Base-by-base conservation (phyloP, 495 filamentous ascomycete species). In the Umbilicaria muhlenbergii region DNA sequence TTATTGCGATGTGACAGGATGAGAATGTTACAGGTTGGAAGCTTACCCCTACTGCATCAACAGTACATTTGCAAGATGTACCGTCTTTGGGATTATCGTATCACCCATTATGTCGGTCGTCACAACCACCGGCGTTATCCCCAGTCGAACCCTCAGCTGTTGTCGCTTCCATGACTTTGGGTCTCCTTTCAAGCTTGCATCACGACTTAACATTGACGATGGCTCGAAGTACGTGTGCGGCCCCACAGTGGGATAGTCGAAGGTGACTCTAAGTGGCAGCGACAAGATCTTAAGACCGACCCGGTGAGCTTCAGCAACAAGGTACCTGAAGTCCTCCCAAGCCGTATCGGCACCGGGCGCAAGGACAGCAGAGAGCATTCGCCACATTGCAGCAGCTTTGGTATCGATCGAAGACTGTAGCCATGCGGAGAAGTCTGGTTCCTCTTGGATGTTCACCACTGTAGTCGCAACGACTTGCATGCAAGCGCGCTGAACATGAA, bases 251-350 rank as follows among this genome's bases (percentile, higher is more conserved):
- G 59, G 56, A 37, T 58, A 64, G 3, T 58, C 51, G 5, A 55
- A 44, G 1, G 35, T 43, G 37, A 53, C 57, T 17, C 50, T 51
- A 10, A 53, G 47, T 0, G 58, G 47, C 3, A 44, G 32, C 2
- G 42, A 48, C 32, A 52, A 46, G 46, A 64, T 56, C 2, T 51
- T 45, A 0, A 58, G 8, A 0, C 51, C 58, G n/a, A 62, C 48
- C 1, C 48, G 38, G 5, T 52, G 50, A 0, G 58, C 58, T 3
- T 62, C 49, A 11, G 39, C 16, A 18, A 58, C 41, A 16, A 64
- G 48, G 1, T 36, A 31, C 0, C 8, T 16, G 0, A 62, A 41
- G 0, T 52, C 51, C 4, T 42, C 32, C 48, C 52, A 58, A 5
- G 57, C 50, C 6, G 32, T 37, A 12, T 41, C 32, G 13, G 44